These are phyloP conservation scores for Catunica adiposa DNA, from an alignment of 2,329 filamentous ascomycete species.

Conservation along the genomic window DNA sequence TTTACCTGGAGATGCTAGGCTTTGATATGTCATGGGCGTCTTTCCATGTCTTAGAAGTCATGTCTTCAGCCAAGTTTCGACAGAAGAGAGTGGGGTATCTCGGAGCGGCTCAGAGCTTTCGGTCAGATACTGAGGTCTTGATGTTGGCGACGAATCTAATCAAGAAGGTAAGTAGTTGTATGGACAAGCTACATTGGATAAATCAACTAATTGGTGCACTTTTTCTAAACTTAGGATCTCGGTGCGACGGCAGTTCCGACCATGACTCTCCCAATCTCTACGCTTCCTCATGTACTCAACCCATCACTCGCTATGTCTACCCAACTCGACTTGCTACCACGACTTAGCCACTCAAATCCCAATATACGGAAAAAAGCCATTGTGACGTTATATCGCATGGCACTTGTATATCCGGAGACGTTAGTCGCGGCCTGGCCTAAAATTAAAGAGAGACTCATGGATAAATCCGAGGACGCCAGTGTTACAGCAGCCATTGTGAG, in stretches of 20 bases:
- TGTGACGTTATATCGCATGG: slow-evolving; percentile 81
- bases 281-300: slow-evolving; percentile 89
- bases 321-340: slow-evolving; percentile 69
- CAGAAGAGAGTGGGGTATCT: slow-evolving; percentile 94
- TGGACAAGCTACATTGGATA: not conserved
- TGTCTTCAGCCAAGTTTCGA: slow-evolving; percentile 87
- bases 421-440: slow-evolving; percentile 88
- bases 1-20: slow-evolving; percentile 97
- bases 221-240: slow-evolving; percentile 44
- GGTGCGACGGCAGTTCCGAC: slow-evolving; percentile 54
- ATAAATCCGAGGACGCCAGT: slow-evolving; percentile 75
- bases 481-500: slow-evolving; percentile 95
- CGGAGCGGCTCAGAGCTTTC: slow-evolving; percentile 88
- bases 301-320: slow-evolving; percentile 82
- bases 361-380: slow-evolving; percentile 89
- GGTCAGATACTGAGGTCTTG: slow-evolving; percentile 85
- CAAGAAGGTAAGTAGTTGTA: slow-evolving; percentile 51
- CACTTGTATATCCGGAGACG: slow-evolving; percentile 91
- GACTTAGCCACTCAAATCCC: slow-evolving; percentile 71
- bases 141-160: slow-evolving; percentile 94
- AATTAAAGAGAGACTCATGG: slow-evolving; percentile 85
- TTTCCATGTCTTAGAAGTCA: slow-evolving; percentile 96
- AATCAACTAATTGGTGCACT: not conserved
- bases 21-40: slow-evolving; percentile 99
- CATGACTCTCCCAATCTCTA: slow-evolving; percentile 71